These are phyloP conservation scores for Schwanniomyces polymorphus DNA, from an alignment of 805 yeast species.

Conservation along the genomic window DNA sequence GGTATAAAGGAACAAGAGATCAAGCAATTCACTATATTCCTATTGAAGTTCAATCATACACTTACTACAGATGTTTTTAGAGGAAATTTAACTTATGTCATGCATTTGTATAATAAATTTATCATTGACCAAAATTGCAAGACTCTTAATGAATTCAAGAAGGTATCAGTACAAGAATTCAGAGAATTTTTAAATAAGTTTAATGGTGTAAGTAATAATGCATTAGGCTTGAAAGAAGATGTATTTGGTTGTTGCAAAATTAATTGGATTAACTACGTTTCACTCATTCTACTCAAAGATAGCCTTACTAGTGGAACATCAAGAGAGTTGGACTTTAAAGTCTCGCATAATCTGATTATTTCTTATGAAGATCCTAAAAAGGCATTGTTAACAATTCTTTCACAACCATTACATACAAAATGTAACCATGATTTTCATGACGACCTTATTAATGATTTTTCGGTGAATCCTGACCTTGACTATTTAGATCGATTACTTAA, in stretches of 20 bases:
- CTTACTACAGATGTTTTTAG: constrained; percentile 10
- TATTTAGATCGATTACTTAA: constrained; percentile 19
- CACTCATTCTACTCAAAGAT: constrained; percentile 11
- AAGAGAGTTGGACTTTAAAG: constrained; percentile 3
- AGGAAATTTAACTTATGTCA: constrained; percentile 8
- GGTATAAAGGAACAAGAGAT: neutral
- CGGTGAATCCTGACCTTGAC: constrained; percentile 2
- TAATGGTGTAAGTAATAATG: constrained; percentile 16
- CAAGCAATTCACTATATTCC: constrained; percentile 3
- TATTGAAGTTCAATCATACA: constrained; percentile 6
- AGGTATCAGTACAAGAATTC: neutral
- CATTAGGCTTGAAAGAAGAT: constrained; percentile 11
- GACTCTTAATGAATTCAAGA: neutral
- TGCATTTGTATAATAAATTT: constrained; percentile 2
- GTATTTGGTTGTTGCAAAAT: constrained; percentile 1
- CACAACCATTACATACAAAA: constrained; percentile 9
- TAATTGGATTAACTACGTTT: constrained; percentile 13
- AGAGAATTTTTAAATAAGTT: neutral
- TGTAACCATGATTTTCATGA: constrained; percentile 3
- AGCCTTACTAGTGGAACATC: constrained; percentile 6
- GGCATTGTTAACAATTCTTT: constrained; percentile 6
- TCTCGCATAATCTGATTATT: neutral
- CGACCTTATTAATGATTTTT: constrained; percentile 4
- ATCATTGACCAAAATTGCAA: neutral
- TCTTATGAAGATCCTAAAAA: neutral